A percentile compares a stretch with the other conserved stretches of the same genome.
phyloP scores from a whole-genome alignment of 768 basidiomycete genomes.

The Neoboletus subvelutipes region DNA sequence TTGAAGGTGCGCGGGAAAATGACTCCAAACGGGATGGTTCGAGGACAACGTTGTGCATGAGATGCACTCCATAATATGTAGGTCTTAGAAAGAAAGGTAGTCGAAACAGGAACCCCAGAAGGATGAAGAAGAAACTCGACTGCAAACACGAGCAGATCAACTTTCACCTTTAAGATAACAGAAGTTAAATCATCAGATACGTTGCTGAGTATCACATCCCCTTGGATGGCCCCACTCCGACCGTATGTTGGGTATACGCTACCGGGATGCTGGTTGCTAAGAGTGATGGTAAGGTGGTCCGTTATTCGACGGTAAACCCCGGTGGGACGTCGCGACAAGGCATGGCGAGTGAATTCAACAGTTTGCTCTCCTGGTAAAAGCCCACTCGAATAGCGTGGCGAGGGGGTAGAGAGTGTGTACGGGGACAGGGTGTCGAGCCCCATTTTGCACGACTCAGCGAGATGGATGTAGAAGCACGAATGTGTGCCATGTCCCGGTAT shows the following conservation, averaged over 20 bases:
- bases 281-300: conserved; percentile 23
- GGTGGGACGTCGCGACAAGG: conserved; percentile 1
- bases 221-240: conserved; percentile 21
- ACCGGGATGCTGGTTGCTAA: conserved; percentile 25
- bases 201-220: conserved; percentile 22
- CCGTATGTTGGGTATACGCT: conserved; percentile 22
- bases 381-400: conserved; percentile 54
- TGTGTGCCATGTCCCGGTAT: not conserved
- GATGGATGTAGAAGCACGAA: not conserved
- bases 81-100: conserved; percentile 18
- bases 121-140: conserved; percentile 13
- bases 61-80: conserved; percentile 20
- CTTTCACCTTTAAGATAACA: conserved; percentile 25
- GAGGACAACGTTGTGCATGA: conserved; percentile 29
- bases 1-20: conserved; percentile 47
- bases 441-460: conserved; percentile 3
- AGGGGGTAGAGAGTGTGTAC: conserved; percentile 53
- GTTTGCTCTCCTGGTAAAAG: conserved; percentile 50
- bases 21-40: conserved; percentile 41
- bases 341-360: conserved; percentile 43
- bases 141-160: not conserved
- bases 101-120: conserved; percentile 13
- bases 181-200: conserved; percentile 11
- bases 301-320: conserved; percentile 33
- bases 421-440: conserved; percentile 36